Evolutionary conservation across 2,329 filamentous ascomycete genomes (phyloP).

Genomic region (Ophioceras dolichostomum): DNA sequence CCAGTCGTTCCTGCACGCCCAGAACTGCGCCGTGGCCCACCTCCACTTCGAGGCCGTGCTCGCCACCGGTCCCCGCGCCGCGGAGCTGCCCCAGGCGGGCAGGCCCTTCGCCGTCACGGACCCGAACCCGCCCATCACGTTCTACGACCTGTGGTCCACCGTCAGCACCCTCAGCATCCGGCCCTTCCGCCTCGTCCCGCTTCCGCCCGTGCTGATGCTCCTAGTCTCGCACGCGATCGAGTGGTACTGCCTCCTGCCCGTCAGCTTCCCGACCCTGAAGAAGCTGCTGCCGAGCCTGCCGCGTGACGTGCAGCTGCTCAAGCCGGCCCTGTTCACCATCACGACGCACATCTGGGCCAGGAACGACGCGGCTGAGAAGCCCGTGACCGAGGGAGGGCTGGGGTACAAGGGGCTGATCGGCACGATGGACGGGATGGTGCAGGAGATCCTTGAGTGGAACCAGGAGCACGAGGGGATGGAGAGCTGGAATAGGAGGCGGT

Average conservation of each 20-base stretch:
- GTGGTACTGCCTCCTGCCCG: slow-evolving; percentile 19
- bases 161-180: slow-evolving; percentile 21
- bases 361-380: slow-evolving; percentile 17
- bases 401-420: slow-evolving; percentile 24
- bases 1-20: slow-evolving; percentile 26
- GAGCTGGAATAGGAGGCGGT: slow-evolving; percentile 13
- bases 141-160: slow-evolving; percentile 21
- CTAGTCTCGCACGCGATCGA: slow-evolving; percentile 23
- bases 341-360: slow-evolving; percentile 24
- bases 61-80: slow-evolving; percentile 10
- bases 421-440: slow-evolving; percentile 25
- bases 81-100: slow-evolving; percentile 18
- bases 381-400: slow-evolving; percentile 22
- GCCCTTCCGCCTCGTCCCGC: slow-evolving; percentile 17
- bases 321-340: slow-evolving; percentile 27
- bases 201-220: slow-evolving; percentile 22
- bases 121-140: slow-evolving; percentile 26
- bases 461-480: slow-evolving; percentile 16
- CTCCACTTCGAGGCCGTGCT: slow-evolving; percentile 27
- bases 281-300: slow-evolving; percentile 16
- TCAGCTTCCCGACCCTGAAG: slow-evolving; percentile 12
- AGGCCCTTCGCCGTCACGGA: slow-evolving; percentile 28
- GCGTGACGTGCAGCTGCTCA: slow-evolving; percentile 21
- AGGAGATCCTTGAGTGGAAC: slow-evolving; percentile 29
- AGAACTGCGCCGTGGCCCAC: slow-evolving; percentile 28